Evolutionary conservation across 768 basidiomycete genomes (phyloP).

Genomic region (Phanerochaete carnosa): DNA sequence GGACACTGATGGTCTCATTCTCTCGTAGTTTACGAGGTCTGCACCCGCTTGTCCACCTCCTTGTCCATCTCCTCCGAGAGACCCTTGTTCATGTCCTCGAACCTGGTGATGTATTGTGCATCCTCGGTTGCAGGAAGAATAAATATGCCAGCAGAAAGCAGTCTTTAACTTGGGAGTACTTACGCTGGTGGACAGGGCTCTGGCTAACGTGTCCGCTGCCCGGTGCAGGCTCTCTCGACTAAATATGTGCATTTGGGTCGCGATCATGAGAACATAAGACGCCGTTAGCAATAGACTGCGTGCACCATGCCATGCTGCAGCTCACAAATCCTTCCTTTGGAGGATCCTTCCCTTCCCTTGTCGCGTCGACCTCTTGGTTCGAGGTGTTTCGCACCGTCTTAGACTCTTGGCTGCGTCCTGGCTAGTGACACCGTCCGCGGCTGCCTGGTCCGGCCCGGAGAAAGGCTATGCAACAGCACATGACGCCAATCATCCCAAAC

Average conservation of each 20-base stretch:
- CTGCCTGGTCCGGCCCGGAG: neutral
- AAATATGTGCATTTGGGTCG: neutral
- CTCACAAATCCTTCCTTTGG: neutral
- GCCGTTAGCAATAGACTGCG: neutral
- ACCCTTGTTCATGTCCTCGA: neutral
- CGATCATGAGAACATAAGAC: neutral
- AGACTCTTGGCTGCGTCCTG: neutral
- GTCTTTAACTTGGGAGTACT: neutral
- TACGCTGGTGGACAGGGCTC: neutral
- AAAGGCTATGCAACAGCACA: neutral
- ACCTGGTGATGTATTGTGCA: neutral
- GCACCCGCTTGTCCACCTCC: neutral
- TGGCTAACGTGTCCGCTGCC: neutral
- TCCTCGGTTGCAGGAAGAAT: neutral
- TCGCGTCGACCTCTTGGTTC: neutral
- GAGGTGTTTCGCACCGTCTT: neutral
- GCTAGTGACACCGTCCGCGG: neutral
- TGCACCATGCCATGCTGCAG: neutral
- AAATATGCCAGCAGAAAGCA: neutral
- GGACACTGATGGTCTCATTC: neutral
- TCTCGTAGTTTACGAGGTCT: neutral
- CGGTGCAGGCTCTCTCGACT: neutral
- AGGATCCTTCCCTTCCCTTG: neutral
- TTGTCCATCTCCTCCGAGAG: neutral
- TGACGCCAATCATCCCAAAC: too few relatives aligned